phyloP scores from a whole-genome alignment of 352 stramenopile genomes.

The Pythium rishiriense region DNA sequence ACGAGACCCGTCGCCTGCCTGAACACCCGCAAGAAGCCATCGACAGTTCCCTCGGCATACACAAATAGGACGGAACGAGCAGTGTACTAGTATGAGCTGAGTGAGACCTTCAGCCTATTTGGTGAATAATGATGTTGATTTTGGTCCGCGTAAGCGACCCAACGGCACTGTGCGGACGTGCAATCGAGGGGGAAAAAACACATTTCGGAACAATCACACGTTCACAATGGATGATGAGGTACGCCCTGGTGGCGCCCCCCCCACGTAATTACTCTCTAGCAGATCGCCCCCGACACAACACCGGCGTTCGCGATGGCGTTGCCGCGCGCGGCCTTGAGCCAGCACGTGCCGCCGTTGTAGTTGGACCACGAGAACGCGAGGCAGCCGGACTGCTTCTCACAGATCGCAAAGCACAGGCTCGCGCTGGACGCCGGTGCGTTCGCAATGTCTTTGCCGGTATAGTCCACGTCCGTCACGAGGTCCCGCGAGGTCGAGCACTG shows the following conservation, averaged over 20 bases:
- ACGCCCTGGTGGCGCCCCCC: neutral
- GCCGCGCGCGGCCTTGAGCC: constrained; percentile 15
- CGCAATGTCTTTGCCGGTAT: constrained; percentile 24
- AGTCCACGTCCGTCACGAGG: constrained; percentile 17
- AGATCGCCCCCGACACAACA: constrained; percentile 14
- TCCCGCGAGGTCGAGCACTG: constrained; percentile 11
- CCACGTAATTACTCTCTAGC: constrained; percentile 6
- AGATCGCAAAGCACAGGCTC: constrained; percentile 11
- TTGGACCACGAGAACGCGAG: constrained; percentile 35
- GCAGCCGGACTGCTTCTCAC: constrained; percentile 4
- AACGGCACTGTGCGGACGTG: too few species aligned
- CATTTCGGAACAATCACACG: too few species aligned
- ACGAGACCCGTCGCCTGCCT: too few species aligned
- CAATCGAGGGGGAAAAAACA: too few species aligned
- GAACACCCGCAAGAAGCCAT: too few species aligned
- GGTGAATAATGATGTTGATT: too few species aligned
- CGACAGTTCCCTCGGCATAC: too few species aligned
- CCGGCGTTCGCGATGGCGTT: neutral
- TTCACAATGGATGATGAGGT: neutral
- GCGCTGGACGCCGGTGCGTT: constrained; percentile 3
- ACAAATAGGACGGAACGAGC: too few species aligned
- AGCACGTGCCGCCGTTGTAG: constrained; percentile 35
- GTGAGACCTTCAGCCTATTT: too few species aligned
- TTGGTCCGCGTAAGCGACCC: too few species aligned
- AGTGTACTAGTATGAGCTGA: too few species aligned